A percentile compares a stretch with the other conserved stretches of the same genome.
Evolutionary conservation across 805 yeast genomes (phyloP).

Genomic region (Candida insectorum): DNA sequence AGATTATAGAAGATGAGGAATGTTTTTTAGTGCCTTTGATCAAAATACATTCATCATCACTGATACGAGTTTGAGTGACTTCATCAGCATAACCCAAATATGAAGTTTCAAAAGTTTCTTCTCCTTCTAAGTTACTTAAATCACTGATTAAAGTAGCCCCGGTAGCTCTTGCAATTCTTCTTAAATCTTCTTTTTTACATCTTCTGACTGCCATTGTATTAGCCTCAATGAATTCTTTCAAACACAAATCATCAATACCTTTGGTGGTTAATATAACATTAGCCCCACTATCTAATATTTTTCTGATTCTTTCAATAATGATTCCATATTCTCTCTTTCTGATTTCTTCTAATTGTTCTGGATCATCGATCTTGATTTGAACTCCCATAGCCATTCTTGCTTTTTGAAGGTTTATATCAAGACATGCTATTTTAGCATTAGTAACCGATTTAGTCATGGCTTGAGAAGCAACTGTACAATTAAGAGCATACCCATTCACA

Average conservation of each 20-base stretch:
- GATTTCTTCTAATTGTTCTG: conserved; percentile 92
- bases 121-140: conserved; percentile 93
- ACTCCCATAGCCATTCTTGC: conserved; percentile 99
- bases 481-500: conserved; percentile 91
- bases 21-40: conserved; percentile 88
- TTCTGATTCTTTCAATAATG: conserved; percentile 75
- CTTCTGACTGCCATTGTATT: conserved; percentile 96
- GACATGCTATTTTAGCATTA: conserved; percentile 78
- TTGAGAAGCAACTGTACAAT: conserved; percentile 96
- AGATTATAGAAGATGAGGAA: conserved; percentile 84
- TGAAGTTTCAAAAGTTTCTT: conserved; percentile 82
- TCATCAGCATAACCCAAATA: conserved; percentile 87
- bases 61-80: conserved; percentile 84
- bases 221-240: conserved; percentile 87
- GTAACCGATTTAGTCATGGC: conserved; percentile 80
- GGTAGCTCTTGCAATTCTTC: conserved; percentile 96
- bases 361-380: conserved; percentile 93
- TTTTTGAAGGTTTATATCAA: conserved; percentile 91
- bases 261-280: conserved; percentile 90
- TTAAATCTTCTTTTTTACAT: conserved; percentile 92
- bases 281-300: conserved; percentile 84
- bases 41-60: conserved; percentile 95
- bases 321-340: conserved; percentile 87
- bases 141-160: conserved; percentile 89
- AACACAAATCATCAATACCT: conserved; percentile 90